phyloP scores from a whole-genome alignment of 306 rosid species.

The Sicyos edulis region DNA sequence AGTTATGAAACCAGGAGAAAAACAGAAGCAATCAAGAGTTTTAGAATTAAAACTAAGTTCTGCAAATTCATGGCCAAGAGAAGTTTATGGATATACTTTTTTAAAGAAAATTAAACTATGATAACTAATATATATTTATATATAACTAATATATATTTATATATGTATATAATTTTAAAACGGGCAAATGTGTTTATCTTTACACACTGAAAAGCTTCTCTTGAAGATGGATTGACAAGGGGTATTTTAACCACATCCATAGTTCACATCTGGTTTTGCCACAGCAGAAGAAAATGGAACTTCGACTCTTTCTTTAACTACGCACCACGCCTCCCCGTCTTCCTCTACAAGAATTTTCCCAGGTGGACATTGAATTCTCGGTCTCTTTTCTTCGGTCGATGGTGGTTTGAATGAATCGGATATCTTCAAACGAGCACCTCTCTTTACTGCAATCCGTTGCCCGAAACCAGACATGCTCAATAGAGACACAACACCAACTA shows the following conservation, averaged over 20 bases:
- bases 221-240: neutral
- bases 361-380: slow-evolving; percentile 50
- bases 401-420: slow-evolving; percentile 29
- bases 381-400: slow-evolving; percentile 29
- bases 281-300: slow-evolving; percentile 79
- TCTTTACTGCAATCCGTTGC: slow-evolving; percentile 36
- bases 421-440: slow-evolving; percentile 30
- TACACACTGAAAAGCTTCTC: slow-evolving; percentile 5
- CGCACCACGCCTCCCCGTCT: slow-evolving; percentile 75
- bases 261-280: slow-evolving; percentile 91
- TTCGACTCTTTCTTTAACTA: slow-evolving; percentile 95
- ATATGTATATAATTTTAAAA: neutral
- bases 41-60: no score
- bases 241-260: slow-evolving; percentile 62
- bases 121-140: no score
- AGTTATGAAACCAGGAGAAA: no score
- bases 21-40: no score
- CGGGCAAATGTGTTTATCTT: neutral
- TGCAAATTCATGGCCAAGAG: no score
- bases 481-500: slow-evolving; percentile 69
- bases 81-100: no score
- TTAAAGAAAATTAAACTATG: no score
- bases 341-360: slow-evolving; percentile 68
- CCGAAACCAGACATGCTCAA: slow-evolving; percentile 64
- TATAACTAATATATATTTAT: neutral